Evolutionary conservation across 2,329 filamentous ascomycete species (phyloP), one percentile per base, ranked within the genome.

Genomic region (Clonostachys chloroleuca): DNA sequence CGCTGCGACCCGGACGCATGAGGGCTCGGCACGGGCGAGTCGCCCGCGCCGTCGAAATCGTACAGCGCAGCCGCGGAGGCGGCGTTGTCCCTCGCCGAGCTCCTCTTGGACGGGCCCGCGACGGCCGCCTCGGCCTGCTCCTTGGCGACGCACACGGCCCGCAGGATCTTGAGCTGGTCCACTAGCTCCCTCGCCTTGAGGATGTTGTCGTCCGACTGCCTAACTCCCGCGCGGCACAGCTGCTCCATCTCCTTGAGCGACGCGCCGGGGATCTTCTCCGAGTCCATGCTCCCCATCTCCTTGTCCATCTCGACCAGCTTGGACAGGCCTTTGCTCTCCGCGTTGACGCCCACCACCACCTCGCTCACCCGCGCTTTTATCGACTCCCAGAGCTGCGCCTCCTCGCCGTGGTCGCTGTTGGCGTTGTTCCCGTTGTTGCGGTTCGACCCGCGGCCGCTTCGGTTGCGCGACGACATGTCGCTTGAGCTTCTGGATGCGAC

Each of bases 11-110:
- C 54, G 16, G 54, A 59, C 34, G 60, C 66, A 17, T 69, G 63
- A 10, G 70, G 68, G 50, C 70, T 73, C 5, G 72, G 71, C 5
- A 73, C 65, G 5, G 73, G 69, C 8, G 68, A 74, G 50, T 76
- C 70, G 16, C 66, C 69, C 30, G 64, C 65, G 5, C 62, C 68
- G 35, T 73, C 71, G 53, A 76, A 72, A 41, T 70, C 68, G 55
- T 73, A 73, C 6, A 73, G 53, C 1, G 47, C 55, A 17, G 53
- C 44, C 2, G 53, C 51, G 8, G 51, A 51, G 3, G 56, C 52
- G 9, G 50, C 49, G 34, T 48, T 54, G 39, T 59, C 56, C 34
- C 56, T 52, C 12, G 53, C 44, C 17, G 50, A 53, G 18, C 51
- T 45, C 35, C 57, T 47, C 50, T 59, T 57, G 45, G 53, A 42